phyloP scores from a whole-genome alignment of 768 basidiomycete genomes.

The Termitomyces sp. region DNA sequence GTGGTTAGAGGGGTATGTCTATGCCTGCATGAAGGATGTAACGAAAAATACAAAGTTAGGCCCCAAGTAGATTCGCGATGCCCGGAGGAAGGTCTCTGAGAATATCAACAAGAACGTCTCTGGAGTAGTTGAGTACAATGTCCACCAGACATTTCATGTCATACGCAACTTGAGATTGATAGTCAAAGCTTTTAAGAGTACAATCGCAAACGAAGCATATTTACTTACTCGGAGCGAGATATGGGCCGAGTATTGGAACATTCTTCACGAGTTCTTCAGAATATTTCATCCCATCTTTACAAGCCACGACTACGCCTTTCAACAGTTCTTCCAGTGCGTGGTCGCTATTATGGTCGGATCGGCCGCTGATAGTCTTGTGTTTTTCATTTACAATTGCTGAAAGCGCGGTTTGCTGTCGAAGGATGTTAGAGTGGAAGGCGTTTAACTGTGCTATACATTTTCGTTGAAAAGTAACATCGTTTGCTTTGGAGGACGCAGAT shows the following conservation, averaged over 20 bases:
- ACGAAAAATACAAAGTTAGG: slow-evolving; percentile 11
- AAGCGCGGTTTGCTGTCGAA: slow-evolving; percentile 26
- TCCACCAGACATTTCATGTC: slow-evolving; percentile 58
- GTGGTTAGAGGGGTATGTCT: slow-evolving; percentile 17
- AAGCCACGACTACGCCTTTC: slow-evolving; percentile 41
- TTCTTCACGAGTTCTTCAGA: slow-evolving; percentile 26
- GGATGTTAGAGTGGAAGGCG: slow-evolving; percentile 26
- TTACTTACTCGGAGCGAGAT: slow-evolving; percentile 51
- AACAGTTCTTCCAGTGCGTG: slow-evolving; percentile 41
- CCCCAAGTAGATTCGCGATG: slow-evolving; percentile 23
- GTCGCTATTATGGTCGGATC: slow-evolving; percentile 41
- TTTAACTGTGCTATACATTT: slow-evolving; percentile 29
- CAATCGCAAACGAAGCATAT: slow-evolving; percentile 1
- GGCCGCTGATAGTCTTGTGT: slow-evolving; percentile 40
- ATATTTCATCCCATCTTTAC: slow-evolving; percentile 38
- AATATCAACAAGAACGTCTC: slow-evolving; percentile 43
- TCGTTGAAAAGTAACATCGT: slow-evolving; percentile 30
- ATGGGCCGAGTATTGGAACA: slow-evolving; percentile 42
- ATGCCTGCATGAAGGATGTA: slow-evolving; percentile 20
- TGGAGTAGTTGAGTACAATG: slow-evolving; percentile 38
- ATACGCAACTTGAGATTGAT: slow-evolving; percentile 39
- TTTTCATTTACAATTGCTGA: slow-evolving; percentile 16
- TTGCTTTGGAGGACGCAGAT: slow-evolving; percentile 19
- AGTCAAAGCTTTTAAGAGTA: neutral
- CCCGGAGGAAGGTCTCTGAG: slow-evolving; percentile 36